Evolutionary conservation across 1,284 basidiomycete genomes (phyloP).

Genomic region (Fomitopsis schrenkii): DNA sequence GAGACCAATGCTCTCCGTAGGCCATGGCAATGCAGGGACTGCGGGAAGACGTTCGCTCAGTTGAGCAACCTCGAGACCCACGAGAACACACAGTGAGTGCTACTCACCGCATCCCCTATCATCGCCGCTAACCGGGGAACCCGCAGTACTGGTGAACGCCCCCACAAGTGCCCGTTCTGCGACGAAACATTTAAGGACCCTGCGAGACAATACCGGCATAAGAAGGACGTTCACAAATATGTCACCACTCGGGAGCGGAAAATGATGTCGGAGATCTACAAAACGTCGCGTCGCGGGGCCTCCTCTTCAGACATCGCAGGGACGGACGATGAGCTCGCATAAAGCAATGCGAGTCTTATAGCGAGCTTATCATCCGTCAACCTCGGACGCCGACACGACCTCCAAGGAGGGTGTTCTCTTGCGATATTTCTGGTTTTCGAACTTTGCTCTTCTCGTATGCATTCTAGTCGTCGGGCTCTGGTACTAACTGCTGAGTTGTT

Average conservation of each 20-base stretch:
- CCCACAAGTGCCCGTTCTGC: slow-evolving; percentile 55
- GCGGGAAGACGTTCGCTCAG: slow-evolving; percentile 54
- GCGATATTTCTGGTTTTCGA: not conserved
- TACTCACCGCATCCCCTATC: slow-evolving; percentile 2
- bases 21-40: slow-evolving; percentile 50
- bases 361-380: no score
- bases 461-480: not conserved
- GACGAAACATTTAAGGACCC: slow-evolving; percentile 56
- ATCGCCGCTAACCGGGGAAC: slow-evolving; percentile 3
- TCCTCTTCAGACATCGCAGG: slow-evolving; percentile 5
- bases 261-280: slow-evolving; percentile 5
- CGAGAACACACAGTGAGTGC: slow-evolving; percentile 54
- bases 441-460: not conserved
- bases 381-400: no score
- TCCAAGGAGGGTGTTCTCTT: no score
- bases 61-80: slow-evolving; percentile 60
- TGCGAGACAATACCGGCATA: slow-evolving; percentile 57
- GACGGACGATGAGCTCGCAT: not conserved
- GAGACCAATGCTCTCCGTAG: slow-evolving; percentile 28
- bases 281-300: slow-evolving; percentile 2
- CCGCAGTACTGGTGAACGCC: slow-evolving; percentile 48
- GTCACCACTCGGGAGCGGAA: slow-evolving; percentile 35
- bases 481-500: not conserved
- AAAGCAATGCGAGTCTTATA: no score
- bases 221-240: slow-evolving; percentile 49